Evolutionary conservation across 148 eudicot genomes (phyloP), one percentile per base, ranked within the genome.

Genomic region (Bassia scoparia): DNA sequence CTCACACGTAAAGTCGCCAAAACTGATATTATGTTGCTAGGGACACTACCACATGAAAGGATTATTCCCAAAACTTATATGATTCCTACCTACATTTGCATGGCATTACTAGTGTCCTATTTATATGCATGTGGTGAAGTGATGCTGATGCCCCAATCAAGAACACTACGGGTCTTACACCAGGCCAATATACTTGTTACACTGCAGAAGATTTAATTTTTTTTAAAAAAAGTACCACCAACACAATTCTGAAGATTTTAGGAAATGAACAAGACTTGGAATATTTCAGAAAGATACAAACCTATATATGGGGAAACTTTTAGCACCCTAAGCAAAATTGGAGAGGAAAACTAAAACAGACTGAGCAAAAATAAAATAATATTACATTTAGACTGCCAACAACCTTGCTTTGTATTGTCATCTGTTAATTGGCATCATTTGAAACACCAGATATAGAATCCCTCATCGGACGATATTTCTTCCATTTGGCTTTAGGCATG

Each of bases 401-500:
- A 35, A 9, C 29, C n/a, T 63, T 31, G 17, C 26, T n/a, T 17
- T 20, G 4, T n/a, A 4, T 43, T 46, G 33, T 63, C 69, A 24
- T 54, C 23, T 16, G 31, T 67, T 26, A 67, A 13, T 67, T 56
- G 43, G 68, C 69, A 31, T 23, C 84, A n/a, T 86, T 71, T 46
- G 87, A 86, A 65, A 78, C 77, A 68, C 78, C 78, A 26, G 84
- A 76, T 55, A 89, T 86, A 46, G 84, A 56, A 56, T 86, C 90
- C 81, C 99, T 89, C 4, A 70, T 77, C 15, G 99, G 99, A 59
- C 87, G 78, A 77, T 95, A 88, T 73, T 82, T 91, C 89, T 84
- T 95, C 97, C 97, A 91, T 77, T 87, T 95, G 34, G 67, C 80
- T 80, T 95, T 95, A 37, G 81, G 84, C 84, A 88, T 79, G n/a